Conservation (phyloP, 2,329 filamentous ascomycete species). For the Exophiala aquamarina region DNA sequence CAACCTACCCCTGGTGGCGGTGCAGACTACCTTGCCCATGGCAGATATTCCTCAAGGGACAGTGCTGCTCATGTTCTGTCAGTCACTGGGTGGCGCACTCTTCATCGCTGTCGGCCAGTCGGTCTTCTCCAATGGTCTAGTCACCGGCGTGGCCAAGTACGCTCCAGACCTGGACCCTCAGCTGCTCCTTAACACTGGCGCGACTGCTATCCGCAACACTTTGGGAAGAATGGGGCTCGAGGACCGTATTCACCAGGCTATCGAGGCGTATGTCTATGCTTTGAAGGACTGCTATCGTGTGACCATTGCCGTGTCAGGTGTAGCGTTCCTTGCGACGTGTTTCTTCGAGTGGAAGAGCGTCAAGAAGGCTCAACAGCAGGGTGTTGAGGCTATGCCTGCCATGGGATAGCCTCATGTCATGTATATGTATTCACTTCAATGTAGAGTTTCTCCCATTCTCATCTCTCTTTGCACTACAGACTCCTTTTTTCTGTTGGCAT, state of each 20-base stretch:
- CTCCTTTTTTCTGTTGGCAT: too few relatives aligned
- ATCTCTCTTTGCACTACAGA: too few relatives aligned
- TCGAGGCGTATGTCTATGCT: constrained; percentile 35
- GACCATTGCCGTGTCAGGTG: constrained; percentile 17
- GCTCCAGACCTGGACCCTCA: constrained; percentile 39
- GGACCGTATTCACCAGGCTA: constrained; percentile 24
- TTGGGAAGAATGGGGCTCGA: constrained; percentile 34
- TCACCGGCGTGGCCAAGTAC: constrained; percentile 49
- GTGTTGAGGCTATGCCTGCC: constrained; percentile 5
- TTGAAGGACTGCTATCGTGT: constrained; percentile 22
- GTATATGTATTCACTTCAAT: too few relatives aligned
- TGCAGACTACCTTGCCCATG: constrained; percentile 27
- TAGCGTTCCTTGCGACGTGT: constrained; percentile 14
- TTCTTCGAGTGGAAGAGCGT: constrained; percentile 28
- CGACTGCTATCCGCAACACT: constrained; percentile 41
- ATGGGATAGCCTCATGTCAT: constrained; percentile 7
- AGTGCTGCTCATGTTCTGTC: constrained; percentile 56
- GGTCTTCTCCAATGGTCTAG: constrained; percentile 65
- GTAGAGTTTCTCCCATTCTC: too few relatives aligned
- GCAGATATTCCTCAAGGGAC: constrained; percentile 30
- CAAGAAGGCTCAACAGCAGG: constrained; percentile 12
- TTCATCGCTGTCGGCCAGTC: constrained; percentile 65
- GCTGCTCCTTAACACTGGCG: constrained; percentile 41
- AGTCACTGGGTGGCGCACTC: constrained; percentile 64
- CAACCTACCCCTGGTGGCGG: constrained; percentile 33